Conservation (phyloP, 2,329 filamentous ascomycete genomes). For the Exserohilum turcica region DNA sequence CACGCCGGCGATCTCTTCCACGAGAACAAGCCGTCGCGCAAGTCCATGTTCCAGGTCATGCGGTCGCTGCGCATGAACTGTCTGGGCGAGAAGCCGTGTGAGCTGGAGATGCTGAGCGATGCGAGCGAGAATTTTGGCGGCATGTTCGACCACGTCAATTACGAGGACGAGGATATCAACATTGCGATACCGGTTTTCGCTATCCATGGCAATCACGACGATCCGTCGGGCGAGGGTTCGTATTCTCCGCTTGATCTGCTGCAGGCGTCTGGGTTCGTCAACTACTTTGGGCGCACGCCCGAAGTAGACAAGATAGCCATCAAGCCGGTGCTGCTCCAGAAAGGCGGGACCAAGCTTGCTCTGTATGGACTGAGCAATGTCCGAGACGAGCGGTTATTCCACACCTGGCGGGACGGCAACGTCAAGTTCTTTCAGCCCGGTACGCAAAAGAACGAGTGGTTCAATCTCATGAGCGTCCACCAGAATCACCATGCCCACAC, state of each 20-base stretch:
- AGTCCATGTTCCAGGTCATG: conserved; percentile 98
- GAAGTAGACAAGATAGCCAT: conserved; percentile 92
- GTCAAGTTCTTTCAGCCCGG: conserved; percentile 91
- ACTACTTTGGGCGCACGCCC: conserved; percentile 92
- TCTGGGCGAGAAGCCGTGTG: conserved; percentile 91
- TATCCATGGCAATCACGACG: conserved; percentile 98
- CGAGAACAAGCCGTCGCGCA: conserved; percentile 95
- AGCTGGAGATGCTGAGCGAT: conserved; percentile 92
- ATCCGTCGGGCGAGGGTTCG: conserved; percentile 94
- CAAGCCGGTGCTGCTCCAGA: conserved; percentile 90
- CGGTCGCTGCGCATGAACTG: conserved; percentile 91
- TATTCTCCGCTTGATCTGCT: conserved; percentile 88
- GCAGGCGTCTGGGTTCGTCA: conserved; percentile 87
- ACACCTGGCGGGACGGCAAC: conserved; percentile 89
- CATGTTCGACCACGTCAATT: conserved; percentile 93
- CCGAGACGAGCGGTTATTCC: conserved; percentile 89
- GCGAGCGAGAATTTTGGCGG: conserved; percentile 86
- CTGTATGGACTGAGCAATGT: conserved; percentile 96
- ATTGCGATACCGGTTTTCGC: conserved; percentile 96
- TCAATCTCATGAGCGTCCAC: conserved; percentile 92
- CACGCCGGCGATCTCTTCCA: conserved; percentile 96
- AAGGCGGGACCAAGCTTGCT: conserved; percentile 89
- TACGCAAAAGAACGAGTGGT: conserved; percentile 85
- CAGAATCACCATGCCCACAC: conserved; percentile 95
- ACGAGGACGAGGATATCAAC: conserved; percentile 96